A percentile compares a stretch with the other conserved stretches of the same genome.
phyloP scores from a whole-genome alignment of 192 early-diverging fungal genomes.

The Nowakowskiella sp. region DNA sequence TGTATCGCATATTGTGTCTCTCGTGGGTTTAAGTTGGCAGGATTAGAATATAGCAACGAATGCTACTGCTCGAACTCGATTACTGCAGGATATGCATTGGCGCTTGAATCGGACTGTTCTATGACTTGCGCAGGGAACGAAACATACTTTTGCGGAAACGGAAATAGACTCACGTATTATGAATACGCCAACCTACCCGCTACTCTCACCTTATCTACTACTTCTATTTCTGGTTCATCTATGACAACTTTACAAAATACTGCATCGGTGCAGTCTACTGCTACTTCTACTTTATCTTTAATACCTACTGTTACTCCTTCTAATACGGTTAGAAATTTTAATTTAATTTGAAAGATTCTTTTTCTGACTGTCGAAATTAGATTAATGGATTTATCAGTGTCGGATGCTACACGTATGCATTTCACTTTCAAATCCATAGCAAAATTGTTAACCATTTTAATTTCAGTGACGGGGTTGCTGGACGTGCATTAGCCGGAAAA shows the following conservation, averaged over 20 bases:
- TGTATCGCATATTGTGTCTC: not conserved
- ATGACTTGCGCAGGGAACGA: not conserved
- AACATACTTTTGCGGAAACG: not conserved
- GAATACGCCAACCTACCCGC: not conserved
- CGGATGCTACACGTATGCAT: not conserved
- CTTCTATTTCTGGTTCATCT: not conserved
- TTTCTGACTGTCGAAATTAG: no score
- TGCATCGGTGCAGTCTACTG: no score
- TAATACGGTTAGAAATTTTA: not conserved
- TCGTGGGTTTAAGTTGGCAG: not conserved
- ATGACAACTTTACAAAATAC: not conserved
- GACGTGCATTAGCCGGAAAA: not conserved
- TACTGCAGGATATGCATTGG: not conserved
- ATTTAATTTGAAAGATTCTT: no score
- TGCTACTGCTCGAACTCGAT: not conserved
- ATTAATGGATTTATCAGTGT: no score
- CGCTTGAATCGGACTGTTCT: not conserved
- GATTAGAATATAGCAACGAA: not conserved
- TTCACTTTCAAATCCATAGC: no score
- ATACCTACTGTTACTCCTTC: no score
- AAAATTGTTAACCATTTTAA: no score
- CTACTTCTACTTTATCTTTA: no score
- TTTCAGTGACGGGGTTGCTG: not conserved
- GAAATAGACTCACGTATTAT: not conserved
- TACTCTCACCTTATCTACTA: not conserved